A percentile compares a stretch with the other conserved stretches of the same genome.
Conservation (phyloP, 805 yeast species). For the Kregervanrija pseudodelftensis region DNA sequence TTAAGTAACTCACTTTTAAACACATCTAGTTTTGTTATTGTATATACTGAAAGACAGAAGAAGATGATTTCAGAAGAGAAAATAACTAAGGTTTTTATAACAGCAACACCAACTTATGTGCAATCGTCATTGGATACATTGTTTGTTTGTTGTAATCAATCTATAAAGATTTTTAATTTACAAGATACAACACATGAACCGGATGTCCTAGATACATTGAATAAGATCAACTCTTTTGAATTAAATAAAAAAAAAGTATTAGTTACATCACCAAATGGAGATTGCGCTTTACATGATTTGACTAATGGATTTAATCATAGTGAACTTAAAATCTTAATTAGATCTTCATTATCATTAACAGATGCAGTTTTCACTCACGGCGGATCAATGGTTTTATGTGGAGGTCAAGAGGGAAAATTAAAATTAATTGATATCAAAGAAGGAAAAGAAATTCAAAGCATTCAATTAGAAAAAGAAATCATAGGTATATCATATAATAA, state of each 20-base stretch:
- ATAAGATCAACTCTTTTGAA: slow-evolving; percentile 37
- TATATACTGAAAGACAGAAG: too few species aligned
- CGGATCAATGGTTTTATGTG: slow-evolving; percentile 51
- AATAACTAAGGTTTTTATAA: slow-evolving; percentile 24
- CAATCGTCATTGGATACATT: slow-evolving; percentile 26
- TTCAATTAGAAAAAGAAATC: slow-evolving; percentile 45
- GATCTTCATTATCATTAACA: slow-evolving; percentile 41
- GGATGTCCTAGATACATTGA: slow-evolving; percentile 44
- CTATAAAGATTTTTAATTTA: slow-evolving; percentile 45
- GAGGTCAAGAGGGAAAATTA: slow-evolving; percentile 61
- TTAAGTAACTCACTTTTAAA: too few species aligned
- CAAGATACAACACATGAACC: slow-evolving; percentile 53
- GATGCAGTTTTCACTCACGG: slow-evolving; percentile 53
- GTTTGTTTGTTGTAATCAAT: slow-evolving; percentile 47
- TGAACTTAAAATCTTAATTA: slow-evolving; percentile 28
- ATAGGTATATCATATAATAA: slow-evolving; percentile 48
- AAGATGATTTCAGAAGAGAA: slow-evolving; percentile 20
- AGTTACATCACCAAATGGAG: slow-evolving; percentile 37
- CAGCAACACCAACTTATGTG: slow-evolving; percentile 18
- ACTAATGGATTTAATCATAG: slow-evolving; percentile 7
- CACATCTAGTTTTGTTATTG: too few species aligned
- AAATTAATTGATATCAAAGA: slow-evolving; percentile 36
- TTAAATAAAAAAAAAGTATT: slow-evolving; percentile 17
- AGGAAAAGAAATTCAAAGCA: slow-evolving; percentile 27
- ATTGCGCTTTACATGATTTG: slow-evolving; percentile 34